Base-by-base conservation (phyloP, 331 rosid species). In the Malus hybrid region DNA sequence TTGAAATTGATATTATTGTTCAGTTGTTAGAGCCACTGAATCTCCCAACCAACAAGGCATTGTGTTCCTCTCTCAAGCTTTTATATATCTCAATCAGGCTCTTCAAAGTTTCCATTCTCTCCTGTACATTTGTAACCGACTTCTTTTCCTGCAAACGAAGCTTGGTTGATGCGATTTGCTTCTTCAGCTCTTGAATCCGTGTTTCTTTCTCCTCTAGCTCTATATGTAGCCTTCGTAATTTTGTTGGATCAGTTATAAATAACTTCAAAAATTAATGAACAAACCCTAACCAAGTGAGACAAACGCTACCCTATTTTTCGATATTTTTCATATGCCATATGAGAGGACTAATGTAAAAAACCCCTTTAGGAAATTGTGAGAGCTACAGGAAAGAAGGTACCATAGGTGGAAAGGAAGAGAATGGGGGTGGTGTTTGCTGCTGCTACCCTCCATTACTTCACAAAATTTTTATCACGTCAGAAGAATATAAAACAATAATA, bases 101-200 rank as follows among this genome's bases (percentile, higher is more conserved):
- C 28, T 82, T 87, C 61, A 85, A 76, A 80, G 53, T 57, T 77
- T 75, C 84, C 82, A 82, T 46, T 77, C 77, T 72, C 44, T 85
- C 88, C 53, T 0, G 42, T 34, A 34, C 42, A 34, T 77, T 76
- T 4, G 71, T 9, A 0, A 26, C 10, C 26, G 71, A 68, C 34
- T 76, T 82, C 22, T 71, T 73, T 79, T 76, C 70, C 68, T 85
- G 91, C 85, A 89, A 79, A 6, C 77, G 71, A 18, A 64, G 48
- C 66, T 82, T 85, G 60, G 85, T 80, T 26, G 56, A 57, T 61
- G 74, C 81, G 67, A 87, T 84, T 66, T 82, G 85, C 68, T n/a
- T 80, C 81, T 77, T 84, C 15, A 89, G 86, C 72, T 80, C 90
- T 76, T 87, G 70, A 28, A 85, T 84, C 50, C 65, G 85, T 22